A percentile compares a stretch with the other conserved stretches of the same genome.
phyloP scores from a whole-genome alignment of 1,284 basidiomycete genomes.

The Cutaneotrichosporon cavernicola region DNA sequence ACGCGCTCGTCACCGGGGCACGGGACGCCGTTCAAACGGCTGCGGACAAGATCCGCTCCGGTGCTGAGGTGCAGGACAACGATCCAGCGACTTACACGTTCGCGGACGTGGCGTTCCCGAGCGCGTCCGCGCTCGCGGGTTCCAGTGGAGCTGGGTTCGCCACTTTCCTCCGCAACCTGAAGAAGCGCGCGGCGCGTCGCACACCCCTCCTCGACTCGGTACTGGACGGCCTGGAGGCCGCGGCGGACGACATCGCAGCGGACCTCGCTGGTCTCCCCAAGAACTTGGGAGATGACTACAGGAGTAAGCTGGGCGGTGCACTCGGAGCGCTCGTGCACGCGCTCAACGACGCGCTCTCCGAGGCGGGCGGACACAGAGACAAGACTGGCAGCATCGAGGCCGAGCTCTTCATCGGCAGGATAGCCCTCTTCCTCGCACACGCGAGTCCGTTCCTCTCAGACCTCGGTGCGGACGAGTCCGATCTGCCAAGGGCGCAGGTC shows the following conservation, averaged over 20 bases:
- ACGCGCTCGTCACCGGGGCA: slow-evolving; percentile 30
- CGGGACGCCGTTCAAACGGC: slow-evolving; percentile 28
- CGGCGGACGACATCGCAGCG: slow-evolving; percentile 34
- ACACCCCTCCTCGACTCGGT: slow-evolving; percentile 46
- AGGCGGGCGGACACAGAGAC: slow-evolving; percentile 27
- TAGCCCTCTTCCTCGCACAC: slow-evolving; percentile 44
- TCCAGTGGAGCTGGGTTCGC: slow-evolving; percentile 30
- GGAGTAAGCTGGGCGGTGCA: slow-evolving; percentile 24
- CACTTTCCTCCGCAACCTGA: slow-evolving; percentile 39
- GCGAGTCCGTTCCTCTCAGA: slow-evolving; percentile 36
- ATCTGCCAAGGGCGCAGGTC: slow-evolving; percentile 17
- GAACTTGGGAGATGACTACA: slow-evolving; percentile 31
- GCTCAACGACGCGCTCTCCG: slow-evolving; percentile 36
- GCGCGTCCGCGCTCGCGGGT: slow-evolving; percentile 28
- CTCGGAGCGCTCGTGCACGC: slow-evolving; percentile 32
- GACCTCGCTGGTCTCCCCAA: slow-evolving; percentile 40
- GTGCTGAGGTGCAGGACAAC: slow-evolving; percentile 14
- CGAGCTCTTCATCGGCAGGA: slow-evolving; percentile 47
- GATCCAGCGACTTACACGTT: slow-evolving; percentile 45
- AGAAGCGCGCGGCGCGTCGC: slow-evolving; percentile 39
- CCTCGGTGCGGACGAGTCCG: slow-evolving; percentile 27
- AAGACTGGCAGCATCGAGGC: slow-evolving; percentile 36
- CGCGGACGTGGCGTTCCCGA: slow-evolving; percentile 41
- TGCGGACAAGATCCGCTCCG: slow-evolving; percentile 29
- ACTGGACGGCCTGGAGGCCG: slow-evolving; percentile 36